Evolutionary conservation across 108 stramenopile genomes (phyloP), one percentile per base, ranked within the genome.

Genomic region (Stephanodiscus minutulus): DNA sequence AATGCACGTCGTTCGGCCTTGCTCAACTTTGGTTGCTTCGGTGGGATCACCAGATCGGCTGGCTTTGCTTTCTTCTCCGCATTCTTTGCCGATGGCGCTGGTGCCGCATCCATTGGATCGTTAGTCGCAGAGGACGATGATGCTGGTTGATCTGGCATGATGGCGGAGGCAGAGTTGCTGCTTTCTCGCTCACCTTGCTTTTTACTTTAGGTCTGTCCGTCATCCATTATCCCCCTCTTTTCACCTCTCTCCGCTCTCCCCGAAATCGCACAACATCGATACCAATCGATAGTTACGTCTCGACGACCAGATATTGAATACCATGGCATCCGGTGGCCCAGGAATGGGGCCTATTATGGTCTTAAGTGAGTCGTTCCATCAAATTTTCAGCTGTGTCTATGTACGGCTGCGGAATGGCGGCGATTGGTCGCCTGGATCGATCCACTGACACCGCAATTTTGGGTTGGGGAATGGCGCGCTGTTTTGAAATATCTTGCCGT

Each of bases 1-100:
- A 94, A 69, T 20, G 91, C 98, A 11, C 96, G 82, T 60, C 96
- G 88, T 79, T 97, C 98, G 6, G 95, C 95, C 77, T 98, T 97
- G 68, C 88, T 85, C 54, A 97, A 68, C 66, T 97, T 94, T 22
- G 96, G 96, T 48, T 91, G 90, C 56, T 91, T 91, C 36, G 91
- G 91, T 25, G 91, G 89, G 60, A 92, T 88, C 36, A 91, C 84
- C 18, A 95, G 59, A 44, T 79, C 68, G 36, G 73, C 64, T 31
- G 89, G 87, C 47, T 82, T 85, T 17, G 67, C 73, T 61, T 90
- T 91, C 43, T 85, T 78, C 53, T 82, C 74, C 64, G 79, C 81
- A 70, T 85, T 82, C 31, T 77, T 54, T 74, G 77, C 56, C 24
- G 69, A 80, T 72, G 75, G 27, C 27, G 39, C 41, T 64, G 27